Conservation (phyloP, 2,329 filamentous ascomycete species). For the Colletotrichum sp. region DNA sequence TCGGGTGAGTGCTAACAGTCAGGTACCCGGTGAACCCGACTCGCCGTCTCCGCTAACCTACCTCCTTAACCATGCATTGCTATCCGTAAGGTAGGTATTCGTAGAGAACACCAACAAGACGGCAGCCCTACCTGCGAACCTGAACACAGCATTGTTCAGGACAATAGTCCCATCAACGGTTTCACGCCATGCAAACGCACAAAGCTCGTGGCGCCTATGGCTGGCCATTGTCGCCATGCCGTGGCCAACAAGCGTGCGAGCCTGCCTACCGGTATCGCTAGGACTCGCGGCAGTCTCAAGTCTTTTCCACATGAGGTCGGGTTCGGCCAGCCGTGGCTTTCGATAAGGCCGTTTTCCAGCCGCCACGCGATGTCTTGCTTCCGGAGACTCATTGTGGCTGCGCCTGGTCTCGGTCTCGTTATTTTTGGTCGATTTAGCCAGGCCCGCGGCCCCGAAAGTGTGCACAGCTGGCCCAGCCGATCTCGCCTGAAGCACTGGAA, state of each 20-base stretch:
- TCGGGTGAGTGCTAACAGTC: not conserved
- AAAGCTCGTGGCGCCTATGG: conserved; percentile 1
- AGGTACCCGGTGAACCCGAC: not conserved
- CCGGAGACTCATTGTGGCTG: not conserved
- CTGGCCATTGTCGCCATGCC: conserved; percentile 8
- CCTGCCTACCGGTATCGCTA: not conserved
- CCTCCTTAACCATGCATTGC: not conserved
- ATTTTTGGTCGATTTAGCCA: conserved; percentile 1
- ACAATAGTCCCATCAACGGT: conserved; percentile 6
- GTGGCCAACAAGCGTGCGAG: not conserved
- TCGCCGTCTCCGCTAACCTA: not conserved
- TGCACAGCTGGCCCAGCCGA: not conserved
- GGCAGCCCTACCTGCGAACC: not conserved
- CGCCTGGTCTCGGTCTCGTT: not conserved
- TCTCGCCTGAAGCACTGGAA: not conserved
- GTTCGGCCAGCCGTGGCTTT: not conserved
- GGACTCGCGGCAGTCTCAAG: not conserved
- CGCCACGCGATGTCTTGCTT: not conserved
- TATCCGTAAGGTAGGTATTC: not conserved
- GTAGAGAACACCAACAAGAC: not conserved
- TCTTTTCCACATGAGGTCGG: not conserved
- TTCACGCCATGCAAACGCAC: conserved; percentile 8
- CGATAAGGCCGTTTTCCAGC: not conserved
- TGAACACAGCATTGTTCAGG: not conserved
- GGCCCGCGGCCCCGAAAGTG: not conserved